phyloP scores from a whole-genome alignment of 1,284 basidiomycete genomes.

The Sphagnurus paluster region DNA sequence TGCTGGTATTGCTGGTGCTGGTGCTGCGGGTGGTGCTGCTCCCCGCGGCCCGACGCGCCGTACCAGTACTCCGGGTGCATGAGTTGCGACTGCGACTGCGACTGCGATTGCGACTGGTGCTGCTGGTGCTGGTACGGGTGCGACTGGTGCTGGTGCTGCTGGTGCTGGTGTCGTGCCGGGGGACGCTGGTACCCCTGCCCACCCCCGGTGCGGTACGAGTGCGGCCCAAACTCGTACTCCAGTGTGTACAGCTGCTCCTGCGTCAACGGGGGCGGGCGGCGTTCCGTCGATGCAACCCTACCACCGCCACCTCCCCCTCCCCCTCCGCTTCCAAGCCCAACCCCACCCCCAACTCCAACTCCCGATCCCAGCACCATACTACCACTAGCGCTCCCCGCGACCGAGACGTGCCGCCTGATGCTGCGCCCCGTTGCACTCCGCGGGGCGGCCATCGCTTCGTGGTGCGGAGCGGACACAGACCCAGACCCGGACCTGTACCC shows the following conservation, averaged over 20 bases:
- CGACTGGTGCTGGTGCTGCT: not conserved
- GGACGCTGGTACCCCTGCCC: not conserved
- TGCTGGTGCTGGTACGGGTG: not conserved
- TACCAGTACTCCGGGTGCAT: not conserved
- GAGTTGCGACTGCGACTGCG: constrained; percentile 4
- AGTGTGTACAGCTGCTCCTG: not conserved
- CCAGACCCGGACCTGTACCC: constrained; percentile 37
- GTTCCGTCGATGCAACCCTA: not conserved
- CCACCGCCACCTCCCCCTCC: not conserved
- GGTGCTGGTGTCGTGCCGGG: not conserved
- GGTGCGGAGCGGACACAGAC: no score
- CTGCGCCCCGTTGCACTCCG: not conserved
- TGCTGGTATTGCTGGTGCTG: not conserved
- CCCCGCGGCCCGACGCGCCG: not conserved
- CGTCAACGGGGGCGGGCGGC: not conserved
- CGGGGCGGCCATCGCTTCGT: not conserved
- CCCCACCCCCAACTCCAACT: no score
- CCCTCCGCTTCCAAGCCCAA: no score
- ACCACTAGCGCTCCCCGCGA: no score
- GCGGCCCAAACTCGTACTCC: constrained; percentile 2
- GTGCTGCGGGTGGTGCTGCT: not conserved
- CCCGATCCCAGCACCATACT: no score
- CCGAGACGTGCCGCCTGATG: not conserved
- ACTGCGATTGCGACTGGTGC: not conserved
- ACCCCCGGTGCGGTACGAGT: not conserved